Percentiles rank a stretch among this genome's conserved stretches.
phyloP scores from a whole-genome alignment of 345 rosid genomes.

The Mangifera indica region DNA sequence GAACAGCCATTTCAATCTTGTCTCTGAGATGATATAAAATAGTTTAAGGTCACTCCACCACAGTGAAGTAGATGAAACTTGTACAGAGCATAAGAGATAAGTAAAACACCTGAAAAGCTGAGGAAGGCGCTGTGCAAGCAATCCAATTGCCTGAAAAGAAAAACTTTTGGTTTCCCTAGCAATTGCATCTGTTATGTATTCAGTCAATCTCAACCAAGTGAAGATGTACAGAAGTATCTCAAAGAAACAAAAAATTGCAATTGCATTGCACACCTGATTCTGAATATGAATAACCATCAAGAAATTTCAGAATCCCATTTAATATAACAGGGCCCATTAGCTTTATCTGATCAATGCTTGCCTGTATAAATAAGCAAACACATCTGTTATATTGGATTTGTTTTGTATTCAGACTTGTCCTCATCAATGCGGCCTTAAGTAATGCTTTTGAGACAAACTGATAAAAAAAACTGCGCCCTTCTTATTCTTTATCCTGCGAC shows the following conservation, averaged over 20 bases:
- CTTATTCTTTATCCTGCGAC: too few species aligned
- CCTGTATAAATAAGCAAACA: conserved; percentile 41
- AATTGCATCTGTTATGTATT: conserved; percentile 47
- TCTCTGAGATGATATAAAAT: conserved; percentile 51
- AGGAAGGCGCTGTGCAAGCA: conserved; percentile 86
- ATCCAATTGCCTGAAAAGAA: conserved; percentile 90
- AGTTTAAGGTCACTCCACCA: conserved; percentile 13
- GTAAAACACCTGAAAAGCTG: conserved; percentile 79
- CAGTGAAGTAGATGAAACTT: conserved; percentile 24
- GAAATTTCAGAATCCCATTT: conserved; percentile 78
- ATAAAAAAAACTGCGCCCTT: too few species aligned
- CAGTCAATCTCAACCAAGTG: background rate
- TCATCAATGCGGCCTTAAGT: too few species aligned
- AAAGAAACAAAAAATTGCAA: conserved; percentile 13
- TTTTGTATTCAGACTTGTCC: too few species aligned
- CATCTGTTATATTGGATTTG: too few species aligned
- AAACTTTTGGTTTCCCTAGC: conserved; percentile 73
- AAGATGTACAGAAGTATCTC: conserved; percentile 5
- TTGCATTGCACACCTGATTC: conserved; percentile 59
- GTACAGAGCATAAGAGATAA: conserved; percentile 17
- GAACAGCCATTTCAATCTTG: conserved; percentile 85
- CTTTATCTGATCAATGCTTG: conserved; percentile 76
- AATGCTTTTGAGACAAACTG: too few species aligned
- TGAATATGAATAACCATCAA: conserved; percentile 66
- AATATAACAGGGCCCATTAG: conserved; percentile 93